phyloP scores from a whole-genome alignment of 495 filamentous ascomycete genomes.

The Talaromyces proteolyticus region DNA sequence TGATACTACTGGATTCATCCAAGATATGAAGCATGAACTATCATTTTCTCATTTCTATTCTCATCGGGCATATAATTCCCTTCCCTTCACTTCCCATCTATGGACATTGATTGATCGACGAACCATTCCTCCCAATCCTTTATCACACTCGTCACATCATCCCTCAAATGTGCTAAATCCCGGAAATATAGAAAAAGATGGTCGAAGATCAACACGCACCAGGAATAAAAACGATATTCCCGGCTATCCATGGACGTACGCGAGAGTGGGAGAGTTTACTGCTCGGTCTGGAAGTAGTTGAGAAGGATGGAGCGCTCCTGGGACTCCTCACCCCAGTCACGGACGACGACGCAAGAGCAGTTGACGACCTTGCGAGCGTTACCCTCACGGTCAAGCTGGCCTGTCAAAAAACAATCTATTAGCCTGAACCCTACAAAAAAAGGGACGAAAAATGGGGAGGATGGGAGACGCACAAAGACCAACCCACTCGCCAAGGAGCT shows the following conservation, averaged over 20 bases:
- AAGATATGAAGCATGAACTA: neutral
- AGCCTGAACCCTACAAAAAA: neutral
- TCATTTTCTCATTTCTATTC: neutral
- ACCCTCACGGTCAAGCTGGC: slow-evolving; percentile 96
- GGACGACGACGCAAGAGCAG: slow-evolving; percentile 98
- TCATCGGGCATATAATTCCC: neutral
- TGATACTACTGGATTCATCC: neutral
- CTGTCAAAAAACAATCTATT: slow-evolving; percentile 34
- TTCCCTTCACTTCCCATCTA: neutral
- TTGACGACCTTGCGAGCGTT: slow-evolving; percentile 99
- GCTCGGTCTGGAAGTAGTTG: slow-evolving; percentile 97
- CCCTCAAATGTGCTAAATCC: too few relatives aligned
- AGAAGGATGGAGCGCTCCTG: slow-evolving; percentile 96
- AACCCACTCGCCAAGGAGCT: slow-evolving; percentile 99
- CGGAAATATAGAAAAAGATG: neutral
- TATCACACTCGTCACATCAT: neutral
- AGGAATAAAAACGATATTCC: too few relatives aligned
- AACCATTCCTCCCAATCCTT: neutral
- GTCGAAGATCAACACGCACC: neutral
- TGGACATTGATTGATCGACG: neutral
- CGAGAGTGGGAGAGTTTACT: too few relatives aligned
- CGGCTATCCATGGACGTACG: too few relatives aligned
- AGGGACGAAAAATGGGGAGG: slow-evolving; percentile 5
- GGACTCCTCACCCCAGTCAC: slow-evolving; percentile 99
- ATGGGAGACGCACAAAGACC: slow-evolving; percentile 78